Evolutionary conservation across 78 protist species (phyloP).

Genomic region (Chrysochromulina tobinii): DNA sequence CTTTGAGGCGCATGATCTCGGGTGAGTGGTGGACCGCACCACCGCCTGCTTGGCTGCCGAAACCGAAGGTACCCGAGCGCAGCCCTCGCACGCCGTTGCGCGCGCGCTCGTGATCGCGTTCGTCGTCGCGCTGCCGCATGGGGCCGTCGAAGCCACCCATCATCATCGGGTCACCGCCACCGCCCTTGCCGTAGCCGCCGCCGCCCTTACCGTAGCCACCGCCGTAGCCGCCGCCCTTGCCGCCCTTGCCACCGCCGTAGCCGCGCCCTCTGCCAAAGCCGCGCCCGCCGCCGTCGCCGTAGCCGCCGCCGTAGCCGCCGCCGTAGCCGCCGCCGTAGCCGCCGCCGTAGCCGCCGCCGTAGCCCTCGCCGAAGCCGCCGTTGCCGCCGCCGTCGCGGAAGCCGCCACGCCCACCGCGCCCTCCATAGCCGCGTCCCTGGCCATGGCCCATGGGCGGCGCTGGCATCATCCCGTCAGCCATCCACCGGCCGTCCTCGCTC

Average conservation of each 20-base stretch:
- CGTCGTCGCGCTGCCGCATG: background rate
- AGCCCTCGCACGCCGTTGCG: background rate
- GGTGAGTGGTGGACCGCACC: background rate
- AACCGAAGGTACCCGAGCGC: background rate
- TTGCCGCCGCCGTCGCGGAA: background rate
- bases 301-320: too few relatives aligned
- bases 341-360: background rate
- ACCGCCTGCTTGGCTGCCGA: background rate
- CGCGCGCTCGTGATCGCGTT: constrained; percentile 1
- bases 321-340: background rate
- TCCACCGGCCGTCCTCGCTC: too few relatives aligned
- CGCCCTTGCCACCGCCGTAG: background rate
- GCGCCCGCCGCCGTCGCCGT: background rate
- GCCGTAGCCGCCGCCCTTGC: background rate
- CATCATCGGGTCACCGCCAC: background rate
- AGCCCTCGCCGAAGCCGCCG: background rate
- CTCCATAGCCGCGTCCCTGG: too few relatives aligned
- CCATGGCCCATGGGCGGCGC: too few relatives aligned
- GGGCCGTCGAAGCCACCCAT: background rate
- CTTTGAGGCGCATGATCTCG: background rate
- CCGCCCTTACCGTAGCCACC: too few relatives aligned
- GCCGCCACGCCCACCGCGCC: background rate
- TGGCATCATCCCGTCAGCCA: too few relatives aligned
- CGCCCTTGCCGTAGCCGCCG: too few relatives aligned
- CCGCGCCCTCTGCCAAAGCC: background rate